Conservation (phyloP, 2,329 filamentous ascomycete genomes). For the Fusarium domesticum region DNA sequence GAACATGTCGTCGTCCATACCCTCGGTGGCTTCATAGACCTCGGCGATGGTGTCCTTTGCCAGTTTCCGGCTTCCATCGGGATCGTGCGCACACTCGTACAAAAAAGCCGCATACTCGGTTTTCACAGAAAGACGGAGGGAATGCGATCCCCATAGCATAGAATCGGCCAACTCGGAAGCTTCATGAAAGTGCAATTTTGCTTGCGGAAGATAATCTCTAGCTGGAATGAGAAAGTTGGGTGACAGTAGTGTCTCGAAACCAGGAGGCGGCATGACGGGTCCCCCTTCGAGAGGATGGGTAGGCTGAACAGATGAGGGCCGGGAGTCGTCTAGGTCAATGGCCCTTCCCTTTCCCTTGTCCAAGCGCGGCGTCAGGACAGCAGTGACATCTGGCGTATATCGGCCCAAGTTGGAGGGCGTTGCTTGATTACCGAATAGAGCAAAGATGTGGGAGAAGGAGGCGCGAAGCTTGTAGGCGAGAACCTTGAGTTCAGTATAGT, state of each 20-base stretch:
- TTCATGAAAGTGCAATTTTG: slow-evolving; percentile 75
- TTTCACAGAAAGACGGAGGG: slow-evolving; percentile 82
- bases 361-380: slow-evolving; percentile 35
- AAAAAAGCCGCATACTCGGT: slow-evolving; percentile 91
- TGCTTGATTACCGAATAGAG: slow-evolving; percentile 90
- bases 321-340: slow-evolving; percentile 42
- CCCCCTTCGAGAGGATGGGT: slow-evolving; percentile 55
- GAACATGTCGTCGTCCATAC: slow-evolving; percentile 94
- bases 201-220: slow-evolving; percentile 77
- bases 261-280: slow-evolving; percentile 55
- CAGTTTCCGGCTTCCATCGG: slow-evolving; percentile 69
- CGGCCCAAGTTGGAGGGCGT: slow-evolving; percentile 63
- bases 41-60: slow-evolving; percentile 83
- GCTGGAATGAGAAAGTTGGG: slow-evolving; percentile 78
- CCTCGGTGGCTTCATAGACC: slow-evolving; percentile 86
- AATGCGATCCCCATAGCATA: slow-evolving; percentile 82
- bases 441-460: slow-evolving; percentile 95
- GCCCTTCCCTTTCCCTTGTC: slow-evolving; percentile 50
- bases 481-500: slow-evolving; percentile 80
- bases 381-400: slow-evolving; percentile 46
- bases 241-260: slow-evolving; percentile 47
- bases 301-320: slow-evolving; percentile 46
- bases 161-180: slow-evolving; percentile 71
- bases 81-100: slow-evolving; percentile 87
- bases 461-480: slow-evolving; percentile 88